Evolutionary conservation across 2,329 filamentous ascomycete genomes (phyloP).

Genomic region (Juglanconis oblonga): DNA sequence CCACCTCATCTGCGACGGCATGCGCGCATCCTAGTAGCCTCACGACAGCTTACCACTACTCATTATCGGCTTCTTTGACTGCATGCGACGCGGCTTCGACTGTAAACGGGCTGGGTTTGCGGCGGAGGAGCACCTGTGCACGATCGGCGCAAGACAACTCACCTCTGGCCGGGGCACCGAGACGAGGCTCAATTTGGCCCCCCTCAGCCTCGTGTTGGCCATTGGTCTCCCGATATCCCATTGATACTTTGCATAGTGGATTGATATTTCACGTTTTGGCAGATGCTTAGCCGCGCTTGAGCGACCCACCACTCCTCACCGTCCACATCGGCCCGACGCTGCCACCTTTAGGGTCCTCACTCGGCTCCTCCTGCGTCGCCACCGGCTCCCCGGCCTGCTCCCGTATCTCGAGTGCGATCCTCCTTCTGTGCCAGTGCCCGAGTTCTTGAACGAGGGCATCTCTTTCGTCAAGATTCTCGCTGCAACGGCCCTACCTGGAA

Average conservation of each 20-base stretch:
- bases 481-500: neutral
- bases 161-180: neutral
- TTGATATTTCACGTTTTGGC: neutral
- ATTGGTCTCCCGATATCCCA: neutral
- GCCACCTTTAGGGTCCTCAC: neutral
- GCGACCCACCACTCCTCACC: neutral
- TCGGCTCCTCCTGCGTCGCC: neutral
- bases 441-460: neutral
- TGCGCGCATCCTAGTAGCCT: neutral
- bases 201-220: neutral
- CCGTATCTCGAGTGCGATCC: neutral
- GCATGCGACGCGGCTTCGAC: neutral
- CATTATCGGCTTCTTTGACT: neutral
- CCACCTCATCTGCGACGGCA: neutral
- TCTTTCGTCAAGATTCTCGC: neutral
- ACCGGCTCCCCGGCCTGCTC: neutral
- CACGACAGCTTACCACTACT: neutral
- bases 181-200: neutral
- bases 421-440: neutral
- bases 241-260: neutral
- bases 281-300: neutral
- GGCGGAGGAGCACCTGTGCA: constrained; percentile 3
- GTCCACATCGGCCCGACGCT: neutral
- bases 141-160: constrained; percentile 1
- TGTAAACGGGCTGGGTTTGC: neutral